These are phyloP conservation scores for Phaffomyces antillensis DNA, from an alignment of 805 yeast genomes.

Conservation along the genomic window DNA sequence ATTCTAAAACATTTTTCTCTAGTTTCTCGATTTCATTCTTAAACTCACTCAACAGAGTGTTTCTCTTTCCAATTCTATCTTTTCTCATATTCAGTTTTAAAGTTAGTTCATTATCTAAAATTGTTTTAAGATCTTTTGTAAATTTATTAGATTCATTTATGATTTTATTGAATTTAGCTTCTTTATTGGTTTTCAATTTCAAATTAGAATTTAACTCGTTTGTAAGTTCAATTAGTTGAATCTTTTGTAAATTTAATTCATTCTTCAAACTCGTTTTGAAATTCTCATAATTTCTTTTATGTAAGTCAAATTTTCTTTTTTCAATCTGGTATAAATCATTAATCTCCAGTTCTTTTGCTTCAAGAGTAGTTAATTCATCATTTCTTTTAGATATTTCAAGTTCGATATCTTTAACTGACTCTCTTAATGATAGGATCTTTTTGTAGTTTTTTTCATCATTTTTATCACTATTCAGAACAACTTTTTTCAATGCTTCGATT, in stretches of 20 bases:
- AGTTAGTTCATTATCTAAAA: slow-evolving; percentile 11
- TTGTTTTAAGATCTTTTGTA: slow-evolving; percentile 11
- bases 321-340: slow-evolving; percentile 32
- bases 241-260: slow-evolving; percentile 19
- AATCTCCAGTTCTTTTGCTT: slow-evolving; percentile 27
- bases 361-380: slow-evolving; percentile 9
- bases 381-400: slow-evolving; percentile 19
- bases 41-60: slow-evolving; percentile 18
- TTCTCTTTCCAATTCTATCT: slow-evolving; percentile 18
- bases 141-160: slow-evolving; percentile 12
- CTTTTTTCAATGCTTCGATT: slow-evolving; percentile 44
- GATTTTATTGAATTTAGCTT: slow-evolving; percentile 25
- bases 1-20: slow-evolving; percentile 11
- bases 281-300: slow-evolving; percentile 25
- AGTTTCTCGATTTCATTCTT: slow-evolving; percentile 20
- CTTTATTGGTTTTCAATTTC: slow-evolving; percentile 28
- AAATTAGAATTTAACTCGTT: slow-evolving; percentile 23
- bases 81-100: slow-evolving; percentile 14
- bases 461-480: slow-evolving; percentile 39
- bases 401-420: slow-evolving; percentile 19
- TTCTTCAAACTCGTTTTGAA: slow-evolving; percentile 25
- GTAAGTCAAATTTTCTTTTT: slow-evolving; percentile 32
- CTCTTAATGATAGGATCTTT: slow-evolving; percentile 16
- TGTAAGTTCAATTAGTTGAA: slow-evolving; percentile 20
- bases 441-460: slow-evolving; percentile 46